Evolutionary conservation across 1,284 basidiomycete genomes (phyloP).

Genomic region (Tilletia setariae): DNA sequence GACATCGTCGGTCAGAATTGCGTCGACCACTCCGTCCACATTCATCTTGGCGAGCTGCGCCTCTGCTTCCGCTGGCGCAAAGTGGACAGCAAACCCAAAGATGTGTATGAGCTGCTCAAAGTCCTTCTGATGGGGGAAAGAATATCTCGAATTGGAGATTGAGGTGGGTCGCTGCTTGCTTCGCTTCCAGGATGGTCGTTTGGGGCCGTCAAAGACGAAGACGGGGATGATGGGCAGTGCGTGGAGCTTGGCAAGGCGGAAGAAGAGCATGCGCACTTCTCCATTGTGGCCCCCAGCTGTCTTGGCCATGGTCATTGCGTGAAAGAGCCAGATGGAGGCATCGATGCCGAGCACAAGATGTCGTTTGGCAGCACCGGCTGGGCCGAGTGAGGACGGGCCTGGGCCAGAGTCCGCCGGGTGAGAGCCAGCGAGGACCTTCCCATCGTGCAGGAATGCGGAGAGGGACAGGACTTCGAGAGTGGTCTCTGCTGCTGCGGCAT

Average conservation of each 20-base stretch:
- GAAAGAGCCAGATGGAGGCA: slow-evolving; percentile 58
- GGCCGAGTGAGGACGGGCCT: background rate
- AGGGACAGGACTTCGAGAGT: slow-evolving; percentile 32
- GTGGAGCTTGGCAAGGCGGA: slow-evolving; percentile 66
- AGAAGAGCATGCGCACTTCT: slow-evolving; percentile 58
- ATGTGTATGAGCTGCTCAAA: slow-evolving; percentile 69
- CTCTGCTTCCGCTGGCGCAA: slow-evolving; percentile 93
- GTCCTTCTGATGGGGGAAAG: slow-evolving; percentile 7
- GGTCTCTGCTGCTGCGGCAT: slow-evolving; percentile 28
- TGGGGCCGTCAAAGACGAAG: slow-evolving; percentile 90
- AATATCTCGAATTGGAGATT: slow-evolving; percentile 62
- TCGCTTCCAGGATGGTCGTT: slow-evolving; percentile 76
- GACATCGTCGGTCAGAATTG: slow-evolving; percentile 85
- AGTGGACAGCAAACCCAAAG: slow-evolving; percentile 68
- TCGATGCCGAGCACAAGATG: slow-evolving; percentile 42
- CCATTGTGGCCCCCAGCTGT: slow-evolving; percentile 36
- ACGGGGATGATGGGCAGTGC: slow-evolving; percentile 76
- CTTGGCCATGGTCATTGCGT: slow-evolving; percentile 38
- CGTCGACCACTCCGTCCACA: slow-evolving; percentile 76
- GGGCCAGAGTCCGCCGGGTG: background rate
- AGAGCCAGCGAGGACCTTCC: background rate
- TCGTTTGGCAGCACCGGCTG: slow-evolving; percentile 9
- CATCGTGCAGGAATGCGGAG: slow-evolving; percentile 23
- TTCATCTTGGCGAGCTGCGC: slow-evolving; percentile 89
- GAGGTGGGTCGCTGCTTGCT: slow-evolving; percentile 60